Base-by-base conservation (phyloP, 257 asterid species). In the Lycium barbarum region DNA sequence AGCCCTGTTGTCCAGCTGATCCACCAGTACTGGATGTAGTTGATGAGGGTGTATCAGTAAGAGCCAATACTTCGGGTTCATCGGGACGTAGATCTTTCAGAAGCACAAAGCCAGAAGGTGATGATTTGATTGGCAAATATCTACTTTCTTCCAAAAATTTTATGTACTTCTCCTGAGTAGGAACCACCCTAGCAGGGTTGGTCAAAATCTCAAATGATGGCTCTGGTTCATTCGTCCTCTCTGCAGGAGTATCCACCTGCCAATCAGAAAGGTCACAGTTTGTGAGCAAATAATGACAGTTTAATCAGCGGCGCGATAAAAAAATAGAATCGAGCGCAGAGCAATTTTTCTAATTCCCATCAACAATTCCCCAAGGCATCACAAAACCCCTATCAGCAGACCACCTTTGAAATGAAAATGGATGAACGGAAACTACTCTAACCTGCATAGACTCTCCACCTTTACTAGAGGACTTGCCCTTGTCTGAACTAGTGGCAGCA, bases 121-220 rank as follows among this genome's bases (percentile, higher is more conserved):
- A 93, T 57, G 95, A 87, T 84, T 92, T 95, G 67, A 95, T 93
- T 1, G 99, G 98, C 70, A 94, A 92, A 5, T 97, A 97, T 94
- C 99, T 90, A 88, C 97, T 91, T 33, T 90, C 97, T 84, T 93
- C 96, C 13, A 89, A 88, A 84, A 97, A 93, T 80, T 92, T 94
- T 59, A 97, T 91, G 86, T 87, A 88, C 84, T 92, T 94, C 88
- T 97, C 99, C 85, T 97, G 99, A 40, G 91, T 89, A 53, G 98
- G 98, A 79, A 97, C 90, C 35, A 97, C 98, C 85, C 99, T 85
- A 3, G 99, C 99, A 3, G 99, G 99, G 91, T 95, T 97, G 59
- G 94, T 92, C 94, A 97, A 84, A 17, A 92, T 85, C 88, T 95
- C 98, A 74, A 89, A 97, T 8, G 87, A 85, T 62, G 97, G 90